Conservation (phyloP, 2,329 filamentous ascomycete genomes). For the Venturia asperata region DNA sequence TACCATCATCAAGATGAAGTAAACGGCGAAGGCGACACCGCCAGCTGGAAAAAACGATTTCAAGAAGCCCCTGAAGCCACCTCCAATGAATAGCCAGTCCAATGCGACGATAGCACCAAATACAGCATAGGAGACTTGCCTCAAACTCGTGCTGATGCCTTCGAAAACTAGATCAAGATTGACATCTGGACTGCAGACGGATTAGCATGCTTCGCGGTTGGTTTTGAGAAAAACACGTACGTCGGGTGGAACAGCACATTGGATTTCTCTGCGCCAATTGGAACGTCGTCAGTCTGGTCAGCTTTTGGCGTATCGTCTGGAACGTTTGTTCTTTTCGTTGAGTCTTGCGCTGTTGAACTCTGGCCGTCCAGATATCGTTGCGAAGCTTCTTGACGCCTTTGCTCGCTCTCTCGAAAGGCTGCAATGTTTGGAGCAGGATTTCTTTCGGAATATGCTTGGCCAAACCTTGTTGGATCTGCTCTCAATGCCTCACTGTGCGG, state of each 20-base stretch:
- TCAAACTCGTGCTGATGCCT: not conserved
- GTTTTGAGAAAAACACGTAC: not conserved
- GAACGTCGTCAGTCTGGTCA: slow-evolving; percentile 4
- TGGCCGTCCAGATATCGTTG: not conserved
- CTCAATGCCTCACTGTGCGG: slow-evolving; percentile 2
- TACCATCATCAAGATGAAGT: slow-evolving; percentile 4
- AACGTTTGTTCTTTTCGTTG: no score
- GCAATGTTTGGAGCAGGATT: not conserved
- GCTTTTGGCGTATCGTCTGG: slow-evolving; percentile 1
- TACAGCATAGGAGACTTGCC: not conserved
- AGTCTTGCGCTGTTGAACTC: not conserved
- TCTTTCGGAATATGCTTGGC: slow-evolving; percentile 9
- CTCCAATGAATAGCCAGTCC: slow-evolving; percentile 8
- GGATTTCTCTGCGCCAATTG: slow-evolving; percentile 4
- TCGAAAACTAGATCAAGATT: slow-evolving; percentile 11
- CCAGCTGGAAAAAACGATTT: not conserved
- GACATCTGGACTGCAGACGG: not conserved
- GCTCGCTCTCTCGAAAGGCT: not conserved
- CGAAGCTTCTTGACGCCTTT: slow-evolving; percentile 8
- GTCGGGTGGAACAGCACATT: slow-evolving; percentile 8
- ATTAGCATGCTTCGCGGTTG: not conserved
- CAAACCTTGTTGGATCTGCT: not conserved
- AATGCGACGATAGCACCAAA: not conserved
- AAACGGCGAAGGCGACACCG: not conserved
- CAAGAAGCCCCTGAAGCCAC: not conserved